These are phyloP conservation scores for Dipteronia dyeriana DNA, from an alignment of 345 rosid genomes.

Conservation along the genomic window DNA sequence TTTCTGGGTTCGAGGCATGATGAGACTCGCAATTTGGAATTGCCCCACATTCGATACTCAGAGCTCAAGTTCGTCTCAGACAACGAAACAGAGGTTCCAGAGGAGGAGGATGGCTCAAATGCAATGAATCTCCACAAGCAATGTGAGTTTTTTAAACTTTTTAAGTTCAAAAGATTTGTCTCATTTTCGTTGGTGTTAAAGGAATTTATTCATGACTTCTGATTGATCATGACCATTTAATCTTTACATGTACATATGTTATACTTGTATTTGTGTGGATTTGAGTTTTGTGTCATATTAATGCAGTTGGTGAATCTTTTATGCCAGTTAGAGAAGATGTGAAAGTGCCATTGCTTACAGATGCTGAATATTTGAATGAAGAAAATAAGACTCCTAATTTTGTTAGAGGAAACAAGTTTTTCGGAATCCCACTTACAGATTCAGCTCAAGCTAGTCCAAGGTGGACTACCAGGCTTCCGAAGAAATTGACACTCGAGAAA, in stretches of 20 bases:
- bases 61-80: slow-evolving; percentile 44
- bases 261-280: background rate
- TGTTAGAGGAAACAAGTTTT: slow-evolving; percentile 64
- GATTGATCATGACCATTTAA: too few relatives aligned
- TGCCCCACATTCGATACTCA: slow-evolving; percentile 36
- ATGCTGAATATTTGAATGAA: slow-evolving; percentile 41
- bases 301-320: slow-evolving; percentile 11
- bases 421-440: slow-evolving; percentile 72
- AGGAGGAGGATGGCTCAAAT: slow-evolving; percentile 33
- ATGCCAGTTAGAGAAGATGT: slow-evolving; percentile 40
- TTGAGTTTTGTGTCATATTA: background rate
- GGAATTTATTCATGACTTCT: too few relatives aligned
- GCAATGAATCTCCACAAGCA: slow-evolving; percentile 27
- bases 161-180: background rate
- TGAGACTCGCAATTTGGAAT: slow-evolving; percentile 28
- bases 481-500: slow-evolving; percentile 58
- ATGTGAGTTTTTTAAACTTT: slow-evolving; percentile 24
- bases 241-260: too few relatives aligned
- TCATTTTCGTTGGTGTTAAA: background rate
- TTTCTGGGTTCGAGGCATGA: slow-evolving; percentile 27
- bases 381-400: slow-evolving; percentile 53
- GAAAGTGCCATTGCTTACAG: slow-evolving; percentile 48
- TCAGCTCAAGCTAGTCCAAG: slow-evolving; percentile 67
- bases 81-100: slow-evolving; percentile 35
- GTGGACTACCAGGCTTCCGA: slow-evolving; percentile 41